Evolutionary conservation across 352 stramenopile species (phyloP), one percentile per base, ranked within the genome.

Genomic region (Phytophthora uliginosa): DNA sequence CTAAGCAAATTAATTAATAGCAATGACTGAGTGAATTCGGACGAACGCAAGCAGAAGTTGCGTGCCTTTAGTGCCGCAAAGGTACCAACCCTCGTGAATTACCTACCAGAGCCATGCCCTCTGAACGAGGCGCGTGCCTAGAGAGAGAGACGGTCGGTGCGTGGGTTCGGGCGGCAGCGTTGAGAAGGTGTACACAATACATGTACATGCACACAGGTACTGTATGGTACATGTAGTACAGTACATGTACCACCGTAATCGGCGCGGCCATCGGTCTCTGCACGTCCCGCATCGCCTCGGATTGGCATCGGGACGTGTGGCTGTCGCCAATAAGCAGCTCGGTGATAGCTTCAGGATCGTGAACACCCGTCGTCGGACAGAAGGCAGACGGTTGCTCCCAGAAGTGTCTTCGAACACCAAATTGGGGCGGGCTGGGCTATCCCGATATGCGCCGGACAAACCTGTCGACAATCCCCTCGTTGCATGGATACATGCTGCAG

Each of bases 1-100:
- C 33, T 66, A 36, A 71, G 20, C 54, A 71, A 74, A 70, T 71
- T 62, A 71, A 52, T 70, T 66, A 74, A 66, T 74, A 60, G n/a
- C 17, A 63, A 17, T 53, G 42, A 50, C 7, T 50, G 42, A 50
- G 42, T 50, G 17, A 10, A 50, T 22, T n/a, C 7, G 10, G 22
- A 17, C 15, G 17, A 50, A 3, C 40, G 40, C 40, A 12, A 17
- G 9, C 36, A 17, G 36, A 42, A 42, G 13, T 12, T 22, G 40
- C 40, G 40, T 22, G 40, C 17, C 40, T 50, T 50, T 50, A 50
- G 42, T 50, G 42, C 42, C 42, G 42, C 42, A 10, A 13, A n/a
- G 42, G 42, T 24, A 22, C 42, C 42, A n/a, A 22, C 17, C 42
- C 7, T 50, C 24, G 24, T 26, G 24, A 26, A 26, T 26, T 48